Conservation (phyloP, 2,329 filamentous ascomycete species). For the Phyllosticta ampelicida region DNA sequence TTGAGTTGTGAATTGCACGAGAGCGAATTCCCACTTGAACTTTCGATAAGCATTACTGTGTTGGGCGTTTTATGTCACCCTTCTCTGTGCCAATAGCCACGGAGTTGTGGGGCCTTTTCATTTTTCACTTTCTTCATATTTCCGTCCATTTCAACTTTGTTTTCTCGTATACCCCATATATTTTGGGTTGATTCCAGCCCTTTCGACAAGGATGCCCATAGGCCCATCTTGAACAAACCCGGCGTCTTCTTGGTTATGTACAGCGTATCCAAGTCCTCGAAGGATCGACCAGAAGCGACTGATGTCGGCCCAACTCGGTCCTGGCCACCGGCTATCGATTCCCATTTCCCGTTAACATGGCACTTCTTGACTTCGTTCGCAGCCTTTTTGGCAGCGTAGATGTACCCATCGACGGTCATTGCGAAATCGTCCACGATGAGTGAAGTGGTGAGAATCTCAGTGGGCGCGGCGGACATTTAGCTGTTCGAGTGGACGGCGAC, state of each 20-base stretch:
- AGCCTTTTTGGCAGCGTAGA: background rate
- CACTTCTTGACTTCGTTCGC: slow-evolving; percentile 4
- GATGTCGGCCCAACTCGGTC: slow-evolving; percentile 14
- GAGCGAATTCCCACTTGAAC: background rate
- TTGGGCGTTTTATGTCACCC: background rate
- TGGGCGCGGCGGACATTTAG: slow-evolving; percentile 2
- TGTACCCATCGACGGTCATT: background rate
- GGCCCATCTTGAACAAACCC: background rate
- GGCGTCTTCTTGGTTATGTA: slow-evolving; percentile 14
- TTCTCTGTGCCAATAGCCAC: background rate
- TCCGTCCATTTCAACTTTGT: background rate
- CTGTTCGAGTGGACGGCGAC: slow-evolving; percentile 13
- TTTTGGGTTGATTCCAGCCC: background rate
- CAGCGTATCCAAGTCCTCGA: slow-evolving; percentile 13
- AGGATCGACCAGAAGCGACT: slow-evolving; percentile 13
- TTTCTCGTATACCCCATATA: background rate
- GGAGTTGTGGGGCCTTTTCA: background rate
- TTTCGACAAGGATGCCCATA: background rate
- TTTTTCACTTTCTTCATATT: background rate
- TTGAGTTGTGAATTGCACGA: slow-evolving; percentile 5
- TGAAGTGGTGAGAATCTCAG: background rate
- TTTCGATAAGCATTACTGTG: background rate
- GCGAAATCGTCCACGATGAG: slow-evolving; percentile 5
- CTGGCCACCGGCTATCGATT: slow-evolving; percentile 8
- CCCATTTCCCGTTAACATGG: slow-evolving; percentile 11